Percentiles rank a stretch among this genome's conserved stretches.
Conservation (phyloP, 345 rosid species). For the Pugionium dolabratum region DNA sequence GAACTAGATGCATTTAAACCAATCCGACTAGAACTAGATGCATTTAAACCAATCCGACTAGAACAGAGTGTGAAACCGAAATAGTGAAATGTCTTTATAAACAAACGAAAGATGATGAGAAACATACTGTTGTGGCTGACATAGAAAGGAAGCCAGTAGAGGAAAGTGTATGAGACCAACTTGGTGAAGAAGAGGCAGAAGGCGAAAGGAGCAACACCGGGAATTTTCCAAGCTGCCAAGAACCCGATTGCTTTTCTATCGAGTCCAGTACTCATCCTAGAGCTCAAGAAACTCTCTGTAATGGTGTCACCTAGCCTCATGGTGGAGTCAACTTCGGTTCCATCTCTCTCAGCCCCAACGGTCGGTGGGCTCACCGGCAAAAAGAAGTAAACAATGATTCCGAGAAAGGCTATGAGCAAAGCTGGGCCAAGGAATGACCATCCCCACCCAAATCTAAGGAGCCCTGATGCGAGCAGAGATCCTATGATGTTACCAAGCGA, state of each 20-base stretch:
- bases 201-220: slow-evolving; percentile 94
- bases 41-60: no score
- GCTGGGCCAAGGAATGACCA: slow-evolving; percentile 95
- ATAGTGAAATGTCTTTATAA: neutral
- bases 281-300: slow-evolving; percentile 62
- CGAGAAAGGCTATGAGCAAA: slow-evolving; percentile 57
- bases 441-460: slow-evolving; percentile 92
- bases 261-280: slow-evolving; percentile 42
- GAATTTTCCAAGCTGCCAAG: slow-evolving; percentile 91
- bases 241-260: slow-evolving; percentile 67
- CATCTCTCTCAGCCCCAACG: slow-evolving; percentile 62
- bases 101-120: slow-evolving; percentile 11
- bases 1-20: neutral
- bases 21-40: neutral
- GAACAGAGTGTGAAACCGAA: neutral
- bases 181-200: slow-evolving; percentile 92
- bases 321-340: slow-evolving; percentile 59
- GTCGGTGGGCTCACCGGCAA: slow-evolving; percentile 79
- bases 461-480: slow-evolving; percentile 69
- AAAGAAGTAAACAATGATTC: slow-evolving; percentile 63
- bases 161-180: slow-evolving; percentile 94
- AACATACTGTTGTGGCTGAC: slow-evolving; percentile 77
- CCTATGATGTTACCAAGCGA: slow-evolving; percentile 89
- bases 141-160: slow-evolving; percentile 98
- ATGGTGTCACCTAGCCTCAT: slow-evolving; percentile 55